A percentile compares a stretch with the other conserved stretches of the same genome.
Evolutionary conservation across 2,329 filamentous ascomycete genomes (phyloP).

Genomic region (Colletotrichum neosansevieriae): DNA sequence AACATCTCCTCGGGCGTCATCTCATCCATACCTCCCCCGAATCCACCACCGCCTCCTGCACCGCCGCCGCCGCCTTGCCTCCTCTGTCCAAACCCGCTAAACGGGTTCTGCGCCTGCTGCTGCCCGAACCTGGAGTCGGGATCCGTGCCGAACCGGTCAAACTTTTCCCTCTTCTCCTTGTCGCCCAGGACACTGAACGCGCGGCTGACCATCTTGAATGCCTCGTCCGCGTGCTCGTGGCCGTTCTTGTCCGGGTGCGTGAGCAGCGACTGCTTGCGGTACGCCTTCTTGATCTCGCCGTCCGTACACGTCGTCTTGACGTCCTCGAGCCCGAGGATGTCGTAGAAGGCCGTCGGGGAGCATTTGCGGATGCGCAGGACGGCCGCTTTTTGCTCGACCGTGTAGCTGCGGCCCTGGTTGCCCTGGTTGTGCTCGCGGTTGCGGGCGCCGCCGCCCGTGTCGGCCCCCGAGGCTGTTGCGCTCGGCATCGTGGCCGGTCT

Average conservation of each 20-base stretch:
- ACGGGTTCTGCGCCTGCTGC: constrained; percentile 71
- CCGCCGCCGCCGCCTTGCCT: constrained; percentile 53
- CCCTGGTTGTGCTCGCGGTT: constrained; percentile 80
- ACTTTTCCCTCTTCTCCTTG: constrained; percentile 91
- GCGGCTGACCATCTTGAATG: constrained; percentile 96
- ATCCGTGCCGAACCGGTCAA: constrained; percentile 89
- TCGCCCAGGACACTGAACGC: constrained; percentile 95
- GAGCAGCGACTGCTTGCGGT: constrained; percentile 91
- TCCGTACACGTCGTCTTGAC: constrained; percentile 77
- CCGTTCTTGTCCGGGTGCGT: constrained; percentile 99
- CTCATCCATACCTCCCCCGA: constrained; percentile 85
- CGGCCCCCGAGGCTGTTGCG: constrained; percentile 67
- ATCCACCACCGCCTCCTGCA: constrained; percentile 63
- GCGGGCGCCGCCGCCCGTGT: constrained; percentile 59
- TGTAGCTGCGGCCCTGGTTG: constrained; percentile 82
- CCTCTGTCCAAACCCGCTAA: constrained; percentile 68
- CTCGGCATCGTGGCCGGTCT: constrained; percentile 53
- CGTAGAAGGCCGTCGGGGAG: constrained; percentile 89
- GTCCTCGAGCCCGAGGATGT: constrained; percentile 83
- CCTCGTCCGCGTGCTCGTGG: constrained; percentile 93
- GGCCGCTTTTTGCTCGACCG: constrained; percentile 89
- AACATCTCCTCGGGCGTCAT: constrained; percentile 98
- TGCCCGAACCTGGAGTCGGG: constrained; percentile 88
- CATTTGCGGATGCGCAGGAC: constrained; percentile 91
- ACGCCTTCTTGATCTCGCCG: constrained; percentile 95